Evolutionary conservation across 129 eudicot species (phyloP).

Genomic region (Arctium lappa): DNA sequence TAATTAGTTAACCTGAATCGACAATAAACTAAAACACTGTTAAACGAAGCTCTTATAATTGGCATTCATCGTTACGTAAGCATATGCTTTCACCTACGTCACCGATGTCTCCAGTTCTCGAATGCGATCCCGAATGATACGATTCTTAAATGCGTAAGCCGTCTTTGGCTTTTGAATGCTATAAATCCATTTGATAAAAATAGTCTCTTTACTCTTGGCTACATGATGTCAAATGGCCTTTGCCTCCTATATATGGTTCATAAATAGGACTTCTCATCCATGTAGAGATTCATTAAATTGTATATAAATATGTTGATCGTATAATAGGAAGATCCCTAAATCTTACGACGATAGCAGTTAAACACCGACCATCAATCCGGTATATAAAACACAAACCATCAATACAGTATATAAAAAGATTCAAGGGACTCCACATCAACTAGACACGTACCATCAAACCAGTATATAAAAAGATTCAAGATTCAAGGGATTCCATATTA

Average conservation of each 20-base stretch:
- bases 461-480: not conserved
- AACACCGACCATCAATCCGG: not conserved
- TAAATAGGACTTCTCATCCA: not conserved
- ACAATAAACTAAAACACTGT: no score
- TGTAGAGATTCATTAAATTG: not conserved
- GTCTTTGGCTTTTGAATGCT: not conserved
- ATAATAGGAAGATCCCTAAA: not conserved
- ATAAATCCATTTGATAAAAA: not conserved
- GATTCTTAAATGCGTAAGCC: no score
- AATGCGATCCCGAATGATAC: not conserved
- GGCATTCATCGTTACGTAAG: no score
- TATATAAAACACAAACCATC: not conserved
- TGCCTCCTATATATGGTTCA: not conserved
- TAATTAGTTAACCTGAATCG: no score
- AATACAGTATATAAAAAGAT: no score
- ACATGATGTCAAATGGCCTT: not conserved
- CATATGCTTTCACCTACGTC: not conserved
- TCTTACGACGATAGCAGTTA: not conserved
- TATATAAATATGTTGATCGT: not conserved
- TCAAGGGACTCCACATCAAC: not conserved
- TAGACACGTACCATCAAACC: not conserved
- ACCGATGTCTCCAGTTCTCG: not conserved
- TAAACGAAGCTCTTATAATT: no score
- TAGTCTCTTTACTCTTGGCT: not conserved
- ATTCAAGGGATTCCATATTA: not conserved